These are phyloP conservation scores for Emmonsiellopsis sp. DNA, from an alignment of 2,329 filamentous ascomycete genomes.

Conservation along the genomic window DNA sequence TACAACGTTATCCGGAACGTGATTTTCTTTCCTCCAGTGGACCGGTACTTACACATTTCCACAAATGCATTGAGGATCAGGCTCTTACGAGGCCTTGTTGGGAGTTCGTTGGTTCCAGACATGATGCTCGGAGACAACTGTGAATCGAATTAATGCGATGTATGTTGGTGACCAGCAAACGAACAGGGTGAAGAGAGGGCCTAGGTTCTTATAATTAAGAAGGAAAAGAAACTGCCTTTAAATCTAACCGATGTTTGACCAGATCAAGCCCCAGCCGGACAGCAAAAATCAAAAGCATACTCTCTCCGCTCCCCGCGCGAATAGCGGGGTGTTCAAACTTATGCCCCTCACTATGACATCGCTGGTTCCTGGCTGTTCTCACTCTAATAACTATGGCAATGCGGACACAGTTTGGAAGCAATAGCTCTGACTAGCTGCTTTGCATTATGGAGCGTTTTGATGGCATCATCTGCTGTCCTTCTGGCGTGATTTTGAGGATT, in stretches of 20 bases:
- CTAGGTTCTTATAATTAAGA: too few relatives aligned
- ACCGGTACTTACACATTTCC: conserved; percentile 33
- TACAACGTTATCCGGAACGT: background rate
- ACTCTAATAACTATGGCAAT: too few relatives aligned
- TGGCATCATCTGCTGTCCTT: background rate
- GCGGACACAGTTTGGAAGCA: background rate
- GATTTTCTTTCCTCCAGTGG: background rate
- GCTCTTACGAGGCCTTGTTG: conserved; percentile 25
- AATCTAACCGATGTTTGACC: too few relatives aligned
- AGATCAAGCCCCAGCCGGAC: too few relatives aligned
- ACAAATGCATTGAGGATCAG: conserved; percentile 45
- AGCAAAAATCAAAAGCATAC: too few relatives aligned
- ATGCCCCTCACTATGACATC: background rate
- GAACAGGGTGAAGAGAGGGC: too few relatives aligned
- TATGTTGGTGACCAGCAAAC: background rate
- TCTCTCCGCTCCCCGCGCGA: too few relatives aligned
- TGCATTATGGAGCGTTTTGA: background rate
- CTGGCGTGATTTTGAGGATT: background rate
- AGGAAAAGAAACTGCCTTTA: too few relatives aligned
- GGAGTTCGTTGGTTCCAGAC: background rate
- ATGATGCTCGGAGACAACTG: background rate
- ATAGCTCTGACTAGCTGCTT: background rate
- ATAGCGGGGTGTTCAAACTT: too few relatives aligned
- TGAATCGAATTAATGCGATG: background rate
- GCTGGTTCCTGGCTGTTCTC: too few relatives aligned